Evolutionary conservation across 352 stramenopile genomes (phyloP).

Genomic region (Phytophthora crassamura): DNA sequence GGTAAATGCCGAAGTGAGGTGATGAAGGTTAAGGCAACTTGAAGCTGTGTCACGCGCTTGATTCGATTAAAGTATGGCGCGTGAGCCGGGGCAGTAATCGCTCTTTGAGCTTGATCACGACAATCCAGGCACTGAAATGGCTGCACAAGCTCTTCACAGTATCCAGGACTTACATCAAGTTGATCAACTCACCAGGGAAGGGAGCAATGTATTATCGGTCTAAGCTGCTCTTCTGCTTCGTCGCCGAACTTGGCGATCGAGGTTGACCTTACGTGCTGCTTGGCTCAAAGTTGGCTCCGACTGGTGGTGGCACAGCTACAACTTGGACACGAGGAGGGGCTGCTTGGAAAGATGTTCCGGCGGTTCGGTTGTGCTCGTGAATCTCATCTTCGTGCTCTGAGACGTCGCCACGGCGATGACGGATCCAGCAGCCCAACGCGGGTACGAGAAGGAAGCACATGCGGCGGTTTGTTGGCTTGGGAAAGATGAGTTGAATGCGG

Average conservation of each 20-base stretch:
- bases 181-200: too few relatives aligned
- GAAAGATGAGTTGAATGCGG: background rate
- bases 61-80: slow-evolving; percentile 15
- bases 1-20: slow-evolving; percentile 21
- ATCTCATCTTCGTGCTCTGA: slow-evolving; percentile 1
- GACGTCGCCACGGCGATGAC: slow-evolving; percentile 15
- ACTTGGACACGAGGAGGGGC: slow-evolving; percentile 9
- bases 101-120: slow-evolving; percentile 15
- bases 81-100: slow-evolving; percentile 20
- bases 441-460: slow-evolving; percentile 25
- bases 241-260: too few relatives aligned
- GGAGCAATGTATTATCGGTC: too few relatives aligned
- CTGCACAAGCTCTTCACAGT: background rate
- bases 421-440: slow-evolving; percentile 7
- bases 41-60: background rate
- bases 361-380: slow-evolving; percentile 6
- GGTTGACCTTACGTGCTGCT: background rate
- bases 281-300: background rate
- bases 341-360: background rate
- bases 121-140: slow-evolving; percentile 13
- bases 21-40: background rate
- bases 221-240: too few relatives aligned
- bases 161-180: too few relatives aligned
- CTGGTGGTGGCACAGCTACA: slow-evolving; percentile 1
- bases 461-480: background rate